phyloP scores from a whole-genome alignment of 805 yeast genomes.

The Wickerhamiella galacta region DNA sequence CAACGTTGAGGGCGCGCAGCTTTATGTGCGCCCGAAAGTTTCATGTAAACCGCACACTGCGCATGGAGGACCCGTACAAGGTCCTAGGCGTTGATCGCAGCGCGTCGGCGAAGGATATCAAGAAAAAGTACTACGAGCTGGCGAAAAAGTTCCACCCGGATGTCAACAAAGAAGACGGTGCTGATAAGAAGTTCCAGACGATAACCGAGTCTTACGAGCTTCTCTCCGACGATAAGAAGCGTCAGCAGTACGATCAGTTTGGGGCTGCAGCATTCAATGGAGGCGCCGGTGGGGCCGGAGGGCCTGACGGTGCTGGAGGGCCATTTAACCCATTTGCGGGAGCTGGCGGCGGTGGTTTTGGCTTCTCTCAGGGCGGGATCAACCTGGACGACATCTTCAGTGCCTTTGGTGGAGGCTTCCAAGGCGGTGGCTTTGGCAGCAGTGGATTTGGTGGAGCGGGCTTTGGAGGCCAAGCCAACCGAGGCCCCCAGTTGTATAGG shows the following conservation, averaged over 20 bases:
- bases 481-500: constrained; percentile 56
- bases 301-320: constrained; percentile 30
- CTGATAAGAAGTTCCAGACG: constrained; percentile 80
- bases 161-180: constrained; percentile 77
- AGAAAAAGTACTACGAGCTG: constrained; percentile 81
- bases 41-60: constrained; percentile 7
- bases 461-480: constrained; percentile 23
- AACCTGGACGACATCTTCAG: constrained; percentile 52
- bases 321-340: constrained; percentile 30
- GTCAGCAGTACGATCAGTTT: constrained; percentile 78
- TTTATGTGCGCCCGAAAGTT: constrained; percentile 7
- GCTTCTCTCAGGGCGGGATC: constrained; percentile 26
- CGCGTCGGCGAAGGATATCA: constrained; percentile 72
- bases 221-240: constrained; percentile 66
- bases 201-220: constrained; percentile 91
- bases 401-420: constrained; percentile 29
- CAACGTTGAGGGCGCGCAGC: too few relatives aligned
- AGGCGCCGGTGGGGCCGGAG: constrained; percentile 31
- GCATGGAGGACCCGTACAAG: constrained; percentile 58
- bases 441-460: constrained; percentile 21
- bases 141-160: constrained; percentile 96
- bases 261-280: constrained; percentile 71
- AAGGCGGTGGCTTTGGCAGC: constrained; percentile 16
- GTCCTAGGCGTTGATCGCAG: constrained; percentile 57
- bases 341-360: constrained; percentile 21